Evolutionary conservation across 148 eudicot species (phyloP), one percentile per base, ranked within the genome.

Genomic region (Talinum fruticosum): DNA sequence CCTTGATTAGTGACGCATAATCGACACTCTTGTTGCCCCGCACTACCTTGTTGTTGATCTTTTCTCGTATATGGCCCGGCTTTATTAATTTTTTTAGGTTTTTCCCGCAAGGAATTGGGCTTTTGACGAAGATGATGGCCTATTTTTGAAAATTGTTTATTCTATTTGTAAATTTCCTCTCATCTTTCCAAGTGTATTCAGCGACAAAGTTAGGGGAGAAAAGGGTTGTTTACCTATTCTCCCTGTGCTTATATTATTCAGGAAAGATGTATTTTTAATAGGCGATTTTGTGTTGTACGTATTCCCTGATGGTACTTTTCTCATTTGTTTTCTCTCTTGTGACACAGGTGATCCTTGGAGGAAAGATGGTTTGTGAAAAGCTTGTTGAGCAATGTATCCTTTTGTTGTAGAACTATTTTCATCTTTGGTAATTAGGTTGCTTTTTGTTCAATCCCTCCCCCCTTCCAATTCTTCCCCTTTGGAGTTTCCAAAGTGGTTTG

Each of bases 321-420:
- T 68, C 19, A 57, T 21, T 44, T 12, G 16, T 71, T 79, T 54
- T 57, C 41, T 23, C 21, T 10, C 37, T n/a, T 74, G 7, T 75
- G 75, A 34, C 64, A 65, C 16, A 81, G 83, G 76, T 81, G 73
- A 49, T 72, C 26, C 14, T 76, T 76, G 59, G 76, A 76, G 80
- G 80, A 81, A 81, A 64, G 72, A 76, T 81, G 83, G 80, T 76
- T 76, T 80, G 75, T 16, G 75, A 76, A 80, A 71, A 70, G 45
- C 73, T 76, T 30, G 28, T 23, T 34, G 76, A 71, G 54, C 76
- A 76, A 75, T 61, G 83, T 81, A 81, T 81, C 83, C 83, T 80
- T n/a, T 76, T 75, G 7, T 61, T 51, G 44, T 71, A 4, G n/a
- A 14, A 30, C 24, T 36, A 19, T 69, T 10, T 37, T 69, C 18